Evolutionary conservation across 768 basidiomycete species (phyloP).

Genomic region (Mycena kentingensis): DNA sequence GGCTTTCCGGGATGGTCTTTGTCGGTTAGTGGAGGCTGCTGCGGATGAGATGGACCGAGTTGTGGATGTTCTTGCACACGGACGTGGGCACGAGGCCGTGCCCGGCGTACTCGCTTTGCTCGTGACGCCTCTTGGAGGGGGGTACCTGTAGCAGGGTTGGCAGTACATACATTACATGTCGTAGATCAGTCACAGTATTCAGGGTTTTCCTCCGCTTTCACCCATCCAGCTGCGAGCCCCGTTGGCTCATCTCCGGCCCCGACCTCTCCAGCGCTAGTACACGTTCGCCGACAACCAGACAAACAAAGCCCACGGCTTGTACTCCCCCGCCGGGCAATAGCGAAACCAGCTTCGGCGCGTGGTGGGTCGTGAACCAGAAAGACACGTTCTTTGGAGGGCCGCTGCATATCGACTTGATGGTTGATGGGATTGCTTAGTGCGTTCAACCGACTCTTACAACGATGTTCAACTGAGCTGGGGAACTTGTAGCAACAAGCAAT

Average conservation of each 20-base stretch:
- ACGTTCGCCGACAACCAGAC: constrained; percentile 33
- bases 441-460: neutral
- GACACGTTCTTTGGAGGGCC: constrained; percentile 27
- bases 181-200: neutral
- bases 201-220: neutral
- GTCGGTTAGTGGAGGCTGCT: neutral
- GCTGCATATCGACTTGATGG: constrained; percentile 12
- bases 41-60: neutral
- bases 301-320: constrained; percentile 32
- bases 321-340: constrained; percentile 6
- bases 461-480: neutral
- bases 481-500: constrained; percentile 16
- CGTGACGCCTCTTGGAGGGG: neutral
- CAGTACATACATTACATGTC: neutral
- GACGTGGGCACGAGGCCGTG: neutral
- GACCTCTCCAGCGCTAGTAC: constrained; percentile 25
- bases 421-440: constrained; percentile 13
- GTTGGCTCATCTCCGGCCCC: neutral
- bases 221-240: neutral
- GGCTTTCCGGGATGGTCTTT: neutral
- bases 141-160: neutral
- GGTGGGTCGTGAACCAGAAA: constrained; percentile 33
- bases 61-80: neutral
- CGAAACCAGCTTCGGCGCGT: constrained; percentile 25
- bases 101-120: neutral